phyloP scores from a whole-genome alignment of 345 rosid species.

The Odontarrhena argentea region DNA sequence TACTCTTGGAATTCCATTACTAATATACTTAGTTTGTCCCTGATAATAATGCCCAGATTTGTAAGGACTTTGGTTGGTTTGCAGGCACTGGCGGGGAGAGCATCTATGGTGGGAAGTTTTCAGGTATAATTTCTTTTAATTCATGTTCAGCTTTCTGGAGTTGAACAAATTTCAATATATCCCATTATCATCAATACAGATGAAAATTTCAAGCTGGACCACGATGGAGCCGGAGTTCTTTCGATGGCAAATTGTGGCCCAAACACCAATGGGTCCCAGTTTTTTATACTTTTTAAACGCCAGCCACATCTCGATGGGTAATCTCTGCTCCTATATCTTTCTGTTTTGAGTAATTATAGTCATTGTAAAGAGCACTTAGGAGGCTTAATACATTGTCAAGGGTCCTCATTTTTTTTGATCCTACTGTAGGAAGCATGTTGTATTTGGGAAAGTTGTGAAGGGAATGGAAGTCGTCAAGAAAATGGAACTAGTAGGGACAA shows the following conservation, averaged over 20 bases:
- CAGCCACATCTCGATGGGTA: slow-evolving; percentile 96
- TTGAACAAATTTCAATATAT: neutral
- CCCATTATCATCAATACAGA: slow-evolving; percentile 48
- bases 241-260: slow-evolving; percentile 98
- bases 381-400: slow-evolving; percentile 11
- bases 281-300: slow-evolving; percentile 80
- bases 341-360: slow-evolving; percentile 5
- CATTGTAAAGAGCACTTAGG: neutral
- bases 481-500: slow-evolving; percentile 75
- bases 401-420: slow-evolving; percentile 26
- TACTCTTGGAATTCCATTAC: slow-evolving; percentile 18
- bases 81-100: slow-evolving; percentile 99
- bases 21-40: slow-evolving; percentile 43
- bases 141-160: slow-evolving; percentile 8
- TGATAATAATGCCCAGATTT: slow-evolving; percentile 51
- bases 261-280: slow-evolving; percentile 93
- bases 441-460: slow-evolving; percentile 84
- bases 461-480: slow-evolving; percentile 82
- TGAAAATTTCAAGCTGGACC: slow-evolving; percentile 81
- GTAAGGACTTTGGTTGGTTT: slow-evolving; percentile 69
- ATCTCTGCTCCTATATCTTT: slow-evolving; percentile 35
- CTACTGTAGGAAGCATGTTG: slow-evolving; percentile 86
- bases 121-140: slow-evolving; percentile 54
- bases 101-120: slow-evolving; percentile 93
- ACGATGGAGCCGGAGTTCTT: slow-evolving; percentile 83